A percentile compares a stretch with the other conserved stretches of the same genome.
Evolutionary conservation across 148 eudicot genomes (phyloP).

Genomic region (Arctostaphylos glauca): DNA sequence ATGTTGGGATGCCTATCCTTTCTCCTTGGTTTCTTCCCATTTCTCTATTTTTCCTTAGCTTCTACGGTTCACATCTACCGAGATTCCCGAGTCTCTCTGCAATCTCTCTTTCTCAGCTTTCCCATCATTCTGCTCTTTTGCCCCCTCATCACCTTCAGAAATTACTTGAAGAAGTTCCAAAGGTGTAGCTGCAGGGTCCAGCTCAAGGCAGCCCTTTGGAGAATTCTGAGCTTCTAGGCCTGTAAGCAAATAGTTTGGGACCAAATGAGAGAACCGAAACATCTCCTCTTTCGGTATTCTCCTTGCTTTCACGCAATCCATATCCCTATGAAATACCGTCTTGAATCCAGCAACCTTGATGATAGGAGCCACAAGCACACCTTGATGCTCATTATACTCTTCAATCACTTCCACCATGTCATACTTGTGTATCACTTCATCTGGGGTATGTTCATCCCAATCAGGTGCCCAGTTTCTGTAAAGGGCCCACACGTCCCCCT

Average conservation of each 20-base stretch:
- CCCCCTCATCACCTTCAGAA: conserved; percentile 15
- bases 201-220: conserved; percentile 45
- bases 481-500: conserved; percentile 59
- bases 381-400: conserved; percentile 37
- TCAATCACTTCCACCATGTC: conserved; percentile 64
- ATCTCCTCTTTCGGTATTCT: conserved; percentile 51
- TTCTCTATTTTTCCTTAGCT: neutral
- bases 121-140: conserved; percentile 6
- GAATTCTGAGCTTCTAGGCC: conserved; percentile 46
- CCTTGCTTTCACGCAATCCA: conserved; percentile 26
- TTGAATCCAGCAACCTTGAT: conserved; percentile 48
- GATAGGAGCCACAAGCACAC: conserved; percentile 43
- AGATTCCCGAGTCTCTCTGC: neutral
- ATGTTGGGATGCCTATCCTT: neutral
- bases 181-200: conserved; percentile 63
- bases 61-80: neutral
- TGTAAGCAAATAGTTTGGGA: conserved; percentile 46
- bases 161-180: conserved; percentile 42
- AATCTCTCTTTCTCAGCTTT: neutral
- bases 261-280: conserved; percentile 56
- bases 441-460: conserved; percentile 45
- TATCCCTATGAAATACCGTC: conserved; percentile 38
- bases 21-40: neutral
- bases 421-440: conserved; percentile 38
- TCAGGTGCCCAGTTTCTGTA: conserved; percentile 56